These are phyloP conservation scores for Leccinum subgranulosum DNA, from an alignment of 768 basidiomycete species.

Conservation along the genomic window DNA sequence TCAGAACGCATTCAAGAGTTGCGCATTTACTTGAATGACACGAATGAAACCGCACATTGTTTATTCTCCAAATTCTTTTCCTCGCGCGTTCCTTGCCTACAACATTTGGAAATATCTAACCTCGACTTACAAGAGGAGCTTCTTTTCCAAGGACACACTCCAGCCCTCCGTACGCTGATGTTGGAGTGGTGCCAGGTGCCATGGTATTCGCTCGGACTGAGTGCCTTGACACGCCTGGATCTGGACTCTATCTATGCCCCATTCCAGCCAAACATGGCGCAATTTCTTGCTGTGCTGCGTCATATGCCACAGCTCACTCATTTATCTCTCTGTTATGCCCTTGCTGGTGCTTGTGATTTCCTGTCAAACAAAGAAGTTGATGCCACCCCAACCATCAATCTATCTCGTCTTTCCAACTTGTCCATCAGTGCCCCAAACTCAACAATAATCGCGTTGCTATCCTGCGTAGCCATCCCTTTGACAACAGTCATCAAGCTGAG, in stretches of 20 bases:
- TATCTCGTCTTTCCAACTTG: constrained; percentile 1
- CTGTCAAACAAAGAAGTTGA: neutral
- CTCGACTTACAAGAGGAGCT: neutral
- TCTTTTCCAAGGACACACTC: neutral
- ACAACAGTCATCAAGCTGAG: neutral
- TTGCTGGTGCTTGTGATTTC: constrained; percentile 16
- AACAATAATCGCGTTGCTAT: neutral
- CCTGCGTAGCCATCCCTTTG: neutral
- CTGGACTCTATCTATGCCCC: constrained; percentile 24
- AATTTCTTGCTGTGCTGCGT: constrained; percentile 31
- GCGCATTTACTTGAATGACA: too few species aligned
- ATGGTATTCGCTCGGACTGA: neutral
- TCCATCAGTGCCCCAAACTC: constrained; percentile 1
- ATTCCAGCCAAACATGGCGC: constrained; percentile 26
- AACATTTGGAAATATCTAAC: neutral
- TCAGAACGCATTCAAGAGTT: neutral
- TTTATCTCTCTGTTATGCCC: constrained; percentile 31
- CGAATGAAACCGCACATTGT: neutral
- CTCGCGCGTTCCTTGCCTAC: neutral
- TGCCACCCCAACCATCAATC: neutral
- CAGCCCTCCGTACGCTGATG: neutral
- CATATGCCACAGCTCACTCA: constrained; percentile 32
- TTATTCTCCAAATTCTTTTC: neutral
- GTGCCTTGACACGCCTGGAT: constrained; percentile 33
- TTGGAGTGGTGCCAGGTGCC: neutral